Conservation (phyloP, 179 eudicot species). For the Patellifolia procumbens region DNA sequence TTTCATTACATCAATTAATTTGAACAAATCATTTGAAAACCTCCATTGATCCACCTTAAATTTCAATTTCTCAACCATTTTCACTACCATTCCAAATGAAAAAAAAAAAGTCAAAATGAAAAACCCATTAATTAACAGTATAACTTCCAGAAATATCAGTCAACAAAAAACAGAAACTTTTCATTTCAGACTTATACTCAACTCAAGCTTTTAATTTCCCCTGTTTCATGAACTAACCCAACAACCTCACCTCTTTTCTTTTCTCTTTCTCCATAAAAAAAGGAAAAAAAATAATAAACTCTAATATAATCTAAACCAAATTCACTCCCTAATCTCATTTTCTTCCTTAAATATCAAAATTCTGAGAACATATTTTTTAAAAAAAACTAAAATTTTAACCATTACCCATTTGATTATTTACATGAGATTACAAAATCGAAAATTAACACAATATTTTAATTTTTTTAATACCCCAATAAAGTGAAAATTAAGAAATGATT, state of each 20-base stretch:
- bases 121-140: background rate
- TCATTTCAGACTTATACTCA: background rate
- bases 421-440: too few species aligned
- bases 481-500: too few species aligned
- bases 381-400: background rate
- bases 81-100: background rate
- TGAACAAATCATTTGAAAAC: background rate
- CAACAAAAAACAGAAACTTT: background rate
- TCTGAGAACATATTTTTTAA: background rate
- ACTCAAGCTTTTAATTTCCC: background rate
- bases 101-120: background rate
- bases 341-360: background rate
- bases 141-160: background rate
- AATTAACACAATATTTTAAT: too few species aligned
- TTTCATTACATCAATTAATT: background rate
- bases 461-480: too few species aligned
- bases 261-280: background rate
- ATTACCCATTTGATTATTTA: constrained; percentile 20
- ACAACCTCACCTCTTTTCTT: background rate
- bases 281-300: too few species aligned
- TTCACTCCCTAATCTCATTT: background rate
- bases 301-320: background rate
- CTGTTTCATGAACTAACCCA: constrained; percentile 19
- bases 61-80: background rate
- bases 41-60: background rate